Conservation (phyloP, 1,139 yeast genomes). For the Sugiyamaella pinicola region DNA sequence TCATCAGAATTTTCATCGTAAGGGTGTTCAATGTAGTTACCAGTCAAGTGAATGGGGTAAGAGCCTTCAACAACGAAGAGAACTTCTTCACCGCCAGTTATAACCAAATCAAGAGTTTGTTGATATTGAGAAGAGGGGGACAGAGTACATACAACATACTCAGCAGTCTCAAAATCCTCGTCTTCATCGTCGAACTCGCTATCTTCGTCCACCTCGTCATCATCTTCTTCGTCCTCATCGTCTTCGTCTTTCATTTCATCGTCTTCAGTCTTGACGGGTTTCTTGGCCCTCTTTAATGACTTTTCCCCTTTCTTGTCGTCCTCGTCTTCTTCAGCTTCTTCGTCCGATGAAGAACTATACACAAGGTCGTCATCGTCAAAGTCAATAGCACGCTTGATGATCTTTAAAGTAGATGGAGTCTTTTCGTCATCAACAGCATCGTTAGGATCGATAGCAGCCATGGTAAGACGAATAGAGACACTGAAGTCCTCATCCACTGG, state of each 20-base stretch:
- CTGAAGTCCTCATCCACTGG: slow-evolving; percentile 88
- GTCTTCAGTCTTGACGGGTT: slow-evolving; percentile 47
- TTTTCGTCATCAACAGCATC: slow-evolving; percentile 66
- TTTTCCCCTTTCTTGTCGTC: slow-evolving; percentile 41
- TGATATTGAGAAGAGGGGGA: slow-evolving; percentile 80
- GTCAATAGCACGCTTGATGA: slow-evolving; percentile 71
- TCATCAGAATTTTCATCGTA: slow-evolving; percentile 68
- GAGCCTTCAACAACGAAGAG: slow-evolving; percentile 95
- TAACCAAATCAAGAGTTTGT: slow-evolving; percentile 86
- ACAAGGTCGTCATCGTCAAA: slow-evolving; percentile 52
- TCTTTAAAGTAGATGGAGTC: slow-evolving; percentile 84
- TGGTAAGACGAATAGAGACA: slow-evolving; percentile 83
- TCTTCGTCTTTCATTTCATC: slow-evolving; percentile 46
- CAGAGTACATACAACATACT: slow-evolving; percentile 83
- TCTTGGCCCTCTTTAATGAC: slow-evolving; percentile 29
- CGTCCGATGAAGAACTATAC: slow-evolving; percentile 45
- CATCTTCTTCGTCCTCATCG: slow-evolving; percentile 41
- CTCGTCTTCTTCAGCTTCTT: slow-evolving; percentile 57
- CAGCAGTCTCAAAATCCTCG: slow-evolving; percentile 69
- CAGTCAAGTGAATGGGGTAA: slow-evolving; percentile 86
- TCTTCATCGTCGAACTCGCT: slow-evolving; percentile 53
- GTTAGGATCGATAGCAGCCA: slow-evolving; percentile 93
- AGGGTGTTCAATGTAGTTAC: slow-evolving; percentile 96
- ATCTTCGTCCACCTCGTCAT: slow-evolving; percentile 36
- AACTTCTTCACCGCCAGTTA: slow-evolving; percentile 92